Conservation (phyloP, 2,329 filamentous ascomycete species). For the Fusarium redolens region DNA sequence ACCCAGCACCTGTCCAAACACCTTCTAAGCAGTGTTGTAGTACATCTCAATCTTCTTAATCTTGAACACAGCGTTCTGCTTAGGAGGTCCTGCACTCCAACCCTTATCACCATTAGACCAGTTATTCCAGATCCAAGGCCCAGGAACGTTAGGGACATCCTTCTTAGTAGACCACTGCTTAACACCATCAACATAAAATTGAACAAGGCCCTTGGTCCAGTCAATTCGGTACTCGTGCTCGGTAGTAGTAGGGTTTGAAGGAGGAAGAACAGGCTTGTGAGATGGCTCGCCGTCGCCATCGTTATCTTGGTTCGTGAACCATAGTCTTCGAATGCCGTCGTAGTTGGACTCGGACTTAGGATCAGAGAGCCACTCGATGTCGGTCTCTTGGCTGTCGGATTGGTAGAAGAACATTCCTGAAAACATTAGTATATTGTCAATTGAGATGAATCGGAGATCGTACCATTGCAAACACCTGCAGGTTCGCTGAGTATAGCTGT, state of each 20-base stretch:
- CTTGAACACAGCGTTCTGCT: constrained; percentile 45
- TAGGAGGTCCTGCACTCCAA: constrained; percentile 47
- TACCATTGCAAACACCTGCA: constrained; percentile 48
- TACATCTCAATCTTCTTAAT: constrained; percentile 48
- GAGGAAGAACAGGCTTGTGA: constrained; percentile 28
- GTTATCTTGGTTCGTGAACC: constrained; percentile 48
- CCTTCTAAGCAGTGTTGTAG: constrained; percentile 43
- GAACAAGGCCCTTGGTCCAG: constrained; percentile 43
- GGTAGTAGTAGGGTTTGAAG: constrained; percentile 35
- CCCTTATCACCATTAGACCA: constrained; percentile 48
- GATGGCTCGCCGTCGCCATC: constrained; percentile 35
- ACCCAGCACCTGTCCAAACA: fast-evolving
- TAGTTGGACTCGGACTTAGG: constrained; percentile 42
- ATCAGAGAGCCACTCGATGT: constrained; percentile 51
- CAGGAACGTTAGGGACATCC: constrained; percentile 42
- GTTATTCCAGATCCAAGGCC: constrained; percentile 49
- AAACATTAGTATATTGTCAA: fast-evolving
- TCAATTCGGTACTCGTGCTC: constrained; percentile 50
- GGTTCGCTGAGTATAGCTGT: constrained; percentile 46
- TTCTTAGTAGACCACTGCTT: constrained; percentile 42
- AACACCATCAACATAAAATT: constrained; percentile 45
- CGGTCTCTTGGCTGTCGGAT: constrained; percentile 44
- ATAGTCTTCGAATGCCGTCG: constrained; percentile 41
- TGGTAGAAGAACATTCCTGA: constrained; percentile 49
- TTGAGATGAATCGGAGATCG: neutral